Conservation (phyloP, 2,329 filamentous ascomycete species). For the Aspergillus fructus region DNA sequence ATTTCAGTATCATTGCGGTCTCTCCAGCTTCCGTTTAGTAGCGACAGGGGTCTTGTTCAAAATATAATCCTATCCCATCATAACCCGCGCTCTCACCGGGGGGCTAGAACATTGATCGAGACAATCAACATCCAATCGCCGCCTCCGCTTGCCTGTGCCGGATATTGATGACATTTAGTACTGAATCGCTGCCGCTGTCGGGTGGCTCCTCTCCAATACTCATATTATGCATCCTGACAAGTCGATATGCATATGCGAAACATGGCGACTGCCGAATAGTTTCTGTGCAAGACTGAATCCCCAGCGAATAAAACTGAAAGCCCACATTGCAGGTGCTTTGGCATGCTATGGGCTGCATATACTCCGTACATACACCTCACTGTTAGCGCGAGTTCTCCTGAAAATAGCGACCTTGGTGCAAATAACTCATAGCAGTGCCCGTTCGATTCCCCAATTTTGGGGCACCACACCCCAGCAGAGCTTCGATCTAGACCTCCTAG, state of each 20-base stretch:
- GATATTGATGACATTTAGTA: neutral
- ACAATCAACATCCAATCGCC: neutral
- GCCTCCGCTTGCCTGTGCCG: neutral
- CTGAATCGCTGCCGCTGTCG: neutral
- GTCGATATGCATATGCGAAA: neutral
- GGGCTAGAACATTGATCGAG: neutral
- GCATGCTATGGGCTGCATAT: neutral
- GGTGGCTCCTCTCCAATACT: neutral
- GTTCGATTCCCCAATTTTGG: neutral
- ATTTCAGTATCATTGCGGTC: neutral
- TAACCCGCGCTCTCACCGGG: neutral
- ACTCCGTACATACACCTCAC: neutral
- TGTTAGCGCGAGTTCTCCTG: neutral
- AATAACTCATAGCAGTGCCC: neutral
- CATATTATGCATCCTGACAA: constrained; percentile 1
- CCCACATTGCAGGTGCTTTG: neutral
- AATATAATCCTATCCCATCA: neutral
- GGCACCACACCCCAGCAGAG: neutral
- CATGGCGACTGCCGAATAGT: neutral
- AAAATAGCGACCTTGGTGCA: neutral
- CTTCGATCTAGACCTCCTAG: neutral
- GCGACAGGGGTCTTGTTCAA: neutral
- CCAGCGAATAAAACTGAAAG: neutral
- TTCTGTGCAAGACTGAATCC: neutral
- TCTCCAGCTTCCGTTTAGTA: neutral